These are phyloP conservation scores for Rauvolfia tetraphylla DNA, from an alignment of 257 asterid species.

Conservation along the genomic window DNA sequence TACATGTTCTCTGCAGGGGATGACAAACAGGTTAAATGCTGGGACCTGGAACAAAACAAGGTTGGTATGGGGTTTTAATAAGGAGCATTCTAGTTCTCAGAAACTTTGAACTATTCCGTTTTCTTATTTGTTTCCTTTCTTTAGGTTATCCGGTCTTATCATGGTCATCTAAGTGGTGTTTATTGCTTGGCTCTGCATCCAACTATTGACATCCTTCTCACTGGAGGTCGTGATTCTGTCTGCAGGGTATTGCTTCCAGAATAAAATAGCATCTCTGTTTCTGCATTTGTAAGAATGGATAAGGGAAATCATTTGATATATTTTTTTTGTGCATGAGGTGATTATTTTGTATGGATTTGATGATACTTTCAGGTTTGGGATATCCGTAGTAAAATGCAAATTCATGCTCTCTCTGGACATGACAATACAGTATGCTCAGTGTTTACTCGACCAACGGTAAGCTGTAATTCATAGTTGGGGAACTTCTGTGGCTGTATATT, in stretches of 20 bases:
- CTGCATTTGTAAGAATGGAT: constrained; percentile 21
- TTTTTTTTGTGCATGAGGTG: not conserved
- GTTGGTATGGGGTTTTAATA: constrained; percentile 27
- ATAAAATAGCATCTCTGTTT: constrained; percentile 20
- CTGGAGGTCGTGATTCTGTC: constrained; percentile 98
- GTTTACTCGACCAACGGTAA: constrained; percentile 78
- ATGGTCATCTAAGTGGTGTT: constrained; percentile 97
- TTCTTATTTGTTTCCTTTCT: constrained; percentile 12
- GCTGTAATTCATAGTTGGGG: constrained; percentile 17
- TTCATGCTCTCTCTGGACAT: constrained; percentile 85
- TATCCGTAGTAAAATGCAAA: constrained; percentile 91
- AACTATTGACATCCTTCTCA: constrained; percentile 73
- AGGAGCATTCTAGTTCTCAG: constrained; percentile 1
- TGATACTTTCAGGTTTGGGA: constrained; percentile 69
- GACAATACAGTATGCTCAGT: constrained; percentile 97
- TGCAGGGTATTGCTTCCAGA: constrained; percentile 59
- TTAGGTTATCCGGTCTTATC: constrained; percentile 94
- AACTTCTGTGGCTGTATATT: not conserved
- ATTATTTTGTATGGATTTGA: not conserved
- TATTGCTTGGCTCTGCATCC: constrained; percentile 97
- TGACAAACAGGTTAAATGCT: constrained; percentile 94
- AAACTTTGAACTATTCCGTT: constrained; percentile 1
- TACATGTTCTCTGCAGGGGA: constrained; percentile 99
- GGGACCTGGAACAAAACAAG: constrained; percentile 99
- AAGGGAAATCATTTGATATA: not conserved